Evolutionary conservation across 2,329 filamentous ascomycete genomes (phyloP).

Genomic region (Pyrenochaeta sp.): DNA sequence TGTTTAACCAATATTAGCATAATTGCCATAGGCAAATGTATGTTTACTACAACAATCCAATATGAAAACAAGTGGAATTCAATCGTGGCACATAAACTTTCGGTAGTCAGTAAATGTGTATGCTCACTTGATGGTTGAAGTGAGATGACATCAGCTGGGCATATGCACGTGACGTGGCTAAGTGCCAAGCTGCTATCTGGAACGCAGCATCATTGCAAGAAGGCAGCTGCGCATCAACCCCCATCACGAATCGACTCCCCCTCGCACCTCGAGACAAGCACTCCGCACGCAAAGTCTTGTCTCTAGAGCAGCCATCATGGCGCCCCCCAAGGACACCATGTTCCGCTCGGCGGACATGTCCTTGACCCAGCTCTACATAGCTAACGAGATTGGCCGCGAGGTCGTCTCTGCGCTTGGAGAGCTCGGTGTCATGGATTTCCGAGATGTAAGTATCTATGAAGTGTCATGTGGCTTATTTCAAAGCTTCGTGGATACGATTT

Average conservation of each 20-base stretch:
- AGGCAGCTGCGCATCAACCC: conserved; percentile 42
- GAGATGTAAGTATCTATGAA: conserved; percentile 75
- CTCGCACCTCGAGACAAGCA: conserved; percentile 36
- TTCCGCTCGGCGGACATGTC: conserved; percentile 99
- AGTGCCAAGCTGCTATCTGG: too few relatives aligned
- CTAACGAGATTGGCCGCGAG: conserved; percentile 98
- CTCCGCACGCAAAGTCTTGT: conserved; percentile 28
- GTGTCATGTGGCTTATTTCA: neutral
- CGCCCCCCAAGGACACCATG: conserved; percentile 80
- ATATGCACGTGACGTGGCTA: too few relatives aligned
- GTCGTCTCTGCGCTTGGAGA: conserved; percentile 96
- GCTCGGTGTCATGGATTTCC: conserved; percentile 94
- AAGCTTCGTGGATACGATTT: conserved; percentile 26
- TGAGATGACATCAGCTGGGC: too few relatives aligned
- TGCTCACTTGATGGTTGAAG: too few relatives aligned
- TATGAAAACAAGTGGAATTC: too few relatives aligned
- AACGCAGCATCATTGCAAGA: conserved; percentile 1
- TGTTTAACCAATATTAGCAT: too few relatives aligned
- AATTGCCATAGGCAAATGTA: too few relatives aligned
- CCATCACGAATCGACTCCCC: conserved; percentile 31
- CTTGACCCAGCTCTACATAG: conserved; percentile 99
- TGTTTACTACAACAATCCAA: too few relatives aligned
- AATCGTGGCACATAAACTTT: too few relatives aligned
- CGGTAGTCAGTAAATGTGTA: too few relatives aligned
- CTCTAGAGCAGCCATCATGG: conserved; percentile 60